Conservation (phyloP, 225 moss, liverwort and hornwort genomes). For the Sphagnum contortum region DNA sequence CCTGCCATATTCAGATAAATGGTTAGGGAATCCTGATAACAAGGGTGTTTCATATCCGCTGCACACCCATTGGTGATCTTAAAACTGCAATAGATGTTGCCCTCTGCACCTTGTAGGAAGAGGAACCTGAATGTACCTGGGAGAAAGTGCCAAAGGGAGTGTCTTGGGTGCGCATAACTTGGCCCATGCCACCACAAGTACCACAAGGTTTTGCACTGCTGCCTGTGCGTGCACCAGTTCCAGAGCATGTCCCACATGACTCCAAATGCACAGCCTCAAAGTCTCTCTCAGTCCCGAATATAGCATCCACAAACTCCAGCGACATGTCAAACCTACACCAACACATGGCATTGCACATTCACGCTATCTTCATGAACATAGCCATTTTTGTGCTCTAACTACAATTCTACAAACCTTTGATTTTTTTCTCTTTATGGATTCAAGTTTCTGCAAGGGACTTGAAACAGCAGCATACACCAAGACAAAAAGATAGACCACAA, state of each 20-base stretch:
- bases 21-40: no score
- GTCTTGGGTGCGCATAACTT: constrained; percentile 46
- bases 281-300: constrained; percentile 51
- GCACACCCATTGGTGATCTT: no score
- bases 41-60: no score
- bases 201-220: constrained; percentile 46
- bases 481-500: no score
- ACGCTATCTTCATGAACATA: no score
- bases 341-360: neutral
- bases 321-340: constrained; percentile 42
- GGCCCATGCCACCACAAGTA: constrained; percentile 58
- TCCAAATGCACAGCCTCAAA: constrained; percentile 42
- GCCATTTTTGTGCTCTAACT: no score
- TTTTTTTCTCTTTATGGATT: no score
- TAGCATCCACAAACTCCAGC: constrained; percentile 49
- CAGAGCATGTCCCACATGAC: constrained; percentile 43
- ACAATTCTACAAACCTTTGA: no score
- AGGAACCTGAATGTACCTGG: constrained; percentile 21
- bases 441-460: no score
- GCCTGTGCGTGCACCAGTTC: constrained; percentile 49
- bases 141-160: constrained; percentile 63
- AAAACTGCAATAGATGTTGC: no score
- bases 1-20: constrained; percentile 26
- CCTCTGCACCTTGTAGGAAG: no score
- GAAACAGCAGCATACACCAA: no score